Conservation (phyloP, 805 yeast species). For the Cyberlindnera samutprakarnensis region DNA sequence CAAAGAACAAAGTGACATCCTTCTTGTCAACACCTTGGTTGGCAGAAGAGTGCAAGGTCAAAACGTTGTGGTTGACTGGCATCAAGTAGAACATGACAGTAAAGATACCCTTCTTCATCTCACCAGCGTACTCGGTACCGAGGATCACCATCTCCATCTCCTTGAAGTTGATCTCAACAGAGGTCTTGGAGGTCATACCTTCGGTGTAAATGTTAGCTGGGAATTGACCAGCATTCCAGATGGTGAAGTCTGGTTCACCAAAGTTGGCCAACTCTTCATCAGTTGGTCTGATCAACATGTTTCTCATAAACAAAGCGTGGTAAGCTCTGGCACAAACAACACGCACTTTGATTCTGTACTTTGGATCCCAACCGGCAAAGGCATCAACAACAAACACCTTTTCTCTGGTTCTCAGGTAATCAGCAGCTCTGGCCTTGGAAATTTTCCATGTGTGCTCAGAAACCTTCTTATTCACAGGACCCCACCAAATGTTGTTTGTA, state of each 20-base stretch:
- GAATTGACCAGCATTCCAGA: conserved; percentile 98
- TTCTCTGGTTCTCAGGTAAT: conserved; percentile 91
- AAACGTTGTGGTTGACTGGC: conserved; percentile 89
- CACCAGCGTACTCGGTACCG: conserved; percentile 99
- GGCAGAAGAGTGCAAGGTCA: conserved; percentile 92
- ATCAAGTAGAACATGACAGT: conserved; percentile 97
- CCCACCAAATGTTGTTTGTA: conserved; percentile 92
- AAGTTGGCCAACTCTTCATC: conserved; percentile 79
- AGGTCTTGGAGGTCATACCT: conserved; percentile 95
- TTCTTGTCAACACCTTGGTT: conserved; percentile 78
- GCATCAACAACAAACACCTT: conserved; percentile 94
- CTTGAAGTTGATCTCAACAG: conserved; percentile 94
- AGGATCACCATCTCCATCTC: conserved; percentile 98
- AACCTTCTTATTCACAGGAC: conserved; percentile 94
- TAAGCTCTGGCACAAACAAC: conserved; percentile 97
- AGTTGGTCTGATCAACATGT: conserved; percentile 95
- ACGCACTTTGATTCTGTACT: conserved; percentile 92
- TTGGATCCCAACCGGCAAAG: conserved; percentile 98
- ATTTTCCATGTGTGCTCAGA: conserved; percentile 92
- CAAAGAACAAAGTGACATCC: conserved; percentile 93
- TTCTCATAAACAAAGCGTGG: conserved; percentile 97
- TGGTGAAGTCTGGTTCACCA: conserved; percentile 97
- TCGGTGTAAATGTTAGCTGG: conserved; percentile 95
- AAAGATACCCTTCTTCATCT: conserved; percentile 98
- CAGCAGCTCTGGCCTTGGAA: conserved; percentile 93